Evolutionary conservation across 1,284 basidiomycete species (phyloP).

Genomic region (Marasmius fiardii): DNA sequence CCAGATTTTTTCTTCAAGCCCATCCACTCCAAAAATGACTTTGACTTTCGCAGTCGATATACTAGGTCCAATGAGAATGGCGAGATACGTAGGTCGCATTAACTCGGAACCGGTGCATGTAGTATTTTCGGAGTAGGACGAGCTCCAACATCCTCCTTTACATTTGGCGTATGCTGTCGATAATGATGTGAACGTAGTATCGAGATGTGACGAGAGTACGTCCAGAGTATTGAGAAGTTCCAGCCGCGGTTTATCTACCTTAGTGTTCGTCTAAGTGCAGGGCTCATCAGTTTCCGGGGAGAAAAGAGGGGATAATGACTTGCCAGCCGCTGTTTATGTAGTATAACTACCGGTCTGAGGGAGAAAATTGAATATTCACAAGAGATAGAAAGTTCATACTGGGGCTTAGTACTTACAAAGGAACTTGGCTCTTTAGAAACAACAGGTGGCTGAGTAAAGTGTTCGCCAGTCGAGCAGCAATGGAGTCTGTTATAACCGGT

Average conservation of each 20-base stretch:
- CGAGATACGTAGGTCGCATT: conserved; percentile 41
- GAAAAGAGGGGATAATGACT: background rate
- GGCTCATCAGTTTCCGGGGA: background rate
- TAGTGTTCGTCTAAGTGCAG: conserved; percentile 33
- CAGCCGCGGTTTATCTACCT: conserved; percentile 51
- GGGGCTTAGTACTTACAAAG: conserved; percentile 43
- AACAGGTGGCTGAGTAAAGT: conserved; percentile 63
- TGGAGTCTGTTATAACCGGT: conserved; percentile 46
- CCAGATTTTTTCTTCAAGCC: conserved; percentile 57
- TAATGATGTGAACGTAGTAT: conserved; percentile 67
- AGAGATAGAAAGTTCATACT: background rate
- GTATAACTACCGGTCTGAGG: conserved; percentile 48
- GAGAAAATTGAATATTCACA: background rate
- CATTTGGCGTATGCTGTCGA: conserved; percentile 55
- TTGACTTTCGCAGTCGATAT: conserved; percentile 53
- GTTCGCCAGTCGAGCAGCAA: conserved; percentile 59
- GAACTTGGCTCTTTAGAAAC: conserved; percentile 73
- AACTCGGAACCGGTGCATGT: background rate
- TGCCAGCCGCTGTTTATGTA: background rate
- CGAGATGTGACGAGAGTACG: conserved; percentile 65
- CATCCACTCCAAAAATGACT: conserved; percentile 60
- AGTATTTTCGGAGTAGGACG: no score
- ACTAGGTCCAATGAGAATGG: conserved; percentile 63
- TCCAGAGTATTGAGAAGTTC: conserved; percentile 65
- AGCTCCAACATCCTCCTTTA: background rate